A percentile compares a stretch with the other conserved stretches of the same genome.
Evolutionary conservation across 495 filamentous ascomycete genomes (phyloP).

Genomic region (Jackrogersella multiformis): DNA sequence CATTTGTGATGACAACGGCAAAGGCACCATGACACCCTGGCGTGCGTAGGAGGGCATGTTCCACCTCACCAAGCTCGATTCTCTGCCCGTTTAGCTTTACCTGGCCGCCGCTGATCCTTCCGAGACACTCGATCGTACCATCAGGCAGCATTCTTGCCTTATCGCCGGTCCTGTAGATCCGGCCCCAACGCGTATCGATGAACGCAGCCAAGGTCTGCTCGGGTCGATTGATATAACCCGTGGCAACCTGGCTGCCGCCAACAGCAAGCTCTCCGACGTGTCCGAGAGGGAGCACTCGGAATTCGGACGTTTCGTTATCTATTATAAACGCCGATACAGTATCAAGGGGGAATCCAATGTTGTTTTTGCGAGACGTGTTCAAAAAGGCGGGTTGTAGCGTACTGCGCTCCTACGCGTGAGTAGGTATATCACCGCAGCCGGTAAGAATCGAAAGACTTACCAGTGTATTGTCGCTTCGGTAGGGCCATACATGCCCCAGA

Average conservation of each 20-base stretch:
- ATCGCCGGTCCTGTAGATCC: slow-evolving; percentile 87
- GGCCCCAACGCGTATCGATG: slow-evolving; percentile 62
- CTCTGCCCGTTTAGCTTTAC: slow-evolving; percentile 85
- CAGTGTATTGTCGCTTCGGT: slow-evolving; percentile 85
- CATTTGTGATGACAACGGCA: slow-evolving; percentile 66
- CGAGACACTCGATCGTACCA: slow-evolving; percentile 81
- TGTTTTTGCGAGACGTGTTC: slow-evolving; percentile 60
- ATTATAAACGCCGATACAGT: slow-evolving; percentile 81
- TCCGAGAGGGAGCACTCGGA: slow-evolving; percentile 68
- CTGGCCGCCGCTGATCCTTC: slow-evolving; percentile 79
- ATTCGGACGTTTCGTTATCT: slow-evolving; percentile 26
- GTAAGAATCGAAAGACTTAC: slow-evolving; percentile 32
- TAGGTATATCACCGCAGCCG: neutral
- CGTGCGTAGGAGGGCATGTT: slow-evolving; percentile 69
- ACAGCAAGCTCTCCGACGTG: slow-evolving; percentile 83
- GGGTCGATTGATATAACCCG: slow-evolving; percentile 82
- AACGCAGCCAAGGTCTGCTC: slow-evolving; percentile 81
- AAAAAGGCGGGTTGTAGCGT: slow-evolving; percentile 53
- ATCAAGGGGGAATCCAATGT: slow-evolving; percentile 76
- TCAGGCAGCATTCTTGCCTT: slow-evolving; percentile 72
- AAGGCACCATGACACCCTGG: slow-evolving; percentile 63
- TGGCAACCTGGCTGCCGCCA: slow-evolving; percentile 80
- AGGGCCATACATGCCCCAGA: slow-evolving; percentile 89
- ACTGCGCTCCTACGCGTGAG: slow-evolving; percentile 21
- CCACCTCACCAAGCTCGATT: slow-evolving; percentile 84